These are phyloP conservation scores for Phytopythium sindhum DNA, from an alignment of 352 stramenopile species.

Conservation along the genomic window DNA sequence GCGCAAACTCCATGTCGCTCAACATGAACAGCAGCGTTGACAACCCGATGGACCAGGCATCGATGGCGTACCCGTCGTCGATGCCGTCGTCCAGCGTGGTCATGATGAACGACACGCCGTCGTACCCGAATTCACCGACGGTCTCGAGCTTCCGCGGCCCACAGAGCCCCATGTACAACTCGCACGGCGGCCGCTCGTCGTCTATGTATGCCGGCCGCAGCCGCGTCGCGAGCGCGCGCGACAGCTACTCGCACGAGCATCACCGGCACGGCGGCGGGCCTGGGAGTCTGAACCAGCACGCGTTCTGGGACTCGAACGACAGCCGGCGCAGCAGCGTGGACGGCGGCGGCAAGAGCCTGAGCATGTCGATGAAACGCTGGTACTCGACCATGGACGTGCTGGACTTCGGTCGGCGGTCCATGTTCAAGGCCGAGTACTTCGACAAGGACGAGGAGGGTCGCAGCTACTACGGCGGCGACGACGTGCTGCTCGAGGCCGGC, in stretches of 20 bases:
- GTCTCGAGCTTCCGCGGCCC: conserved; percentile 52
- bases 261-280: neutral
- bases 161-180: conserved; percentile 36
- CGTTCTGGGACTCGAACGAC: conserved; percentile 35
- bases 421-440: conserved; percentile 81
- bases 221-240: conserved; percentile 24
- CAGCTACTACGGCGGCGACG: conserved; percentile 38
- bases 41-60: conserved; percentile 32
- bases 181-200: conserved; percentile 10
- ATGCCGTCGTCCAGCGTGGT: conserved; percentile 35
- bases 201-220: conserved; percentile 12
- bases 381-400: conserved; percentile 65
- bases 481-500: conserved; percentile 57
- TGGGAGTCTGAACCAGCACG: conserved; percentile 3
- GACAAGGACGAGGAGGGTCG: conserved; percentile 44
- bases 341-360: conserved; percentile 46
- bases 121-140: conserved; percentile 63
- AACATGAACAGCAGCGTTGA: conserved; percentile 16
- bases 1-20: conserved; percentile 64
- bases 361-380: conserved; percentile 68
- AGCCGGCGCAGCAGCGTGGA: conserved; percentile 34
- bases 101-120: conserved; percentile 36
- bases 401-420: conserved; percentile 70
- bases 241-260: conserved; percentile 12
- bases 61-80: conserved; percentile 13